Conservation (phyloP, 179 eudicot species). For the Carnegiea gigantea region DNA sequence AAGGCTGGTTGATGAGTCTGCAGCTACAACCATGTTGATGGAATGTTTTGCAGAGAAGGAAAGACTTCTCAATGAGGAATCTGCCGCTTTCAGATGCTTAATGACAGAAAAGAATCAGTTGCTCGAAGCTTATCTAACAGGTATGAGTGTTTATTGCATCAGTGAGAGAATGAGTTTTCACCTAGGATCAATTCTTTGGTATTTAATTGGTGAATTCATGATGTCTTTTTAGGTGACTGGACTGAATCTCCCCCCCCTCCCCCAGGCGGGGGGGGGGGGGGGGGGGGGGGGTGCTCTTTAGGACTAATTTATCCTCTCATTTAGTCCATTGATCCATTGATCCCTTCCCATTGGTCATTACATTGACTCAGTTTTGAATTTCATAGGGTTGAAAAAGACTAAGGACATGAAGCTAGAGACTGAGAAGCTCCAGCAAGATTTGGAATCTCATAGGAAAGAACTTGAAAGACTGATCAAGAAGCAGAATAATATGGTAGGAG, state of each 20-base stretch:
- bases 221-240: too few species aligned
- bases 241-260: too few species aligned
- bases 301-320: too few species aligned
- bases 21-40: slow-evolving; percentile 17
- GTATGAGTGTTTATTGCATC: neutral
- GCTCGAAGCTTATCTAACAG: slow-evolving; percentile 23
- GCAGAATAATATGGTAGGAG: slow-evolving; percentile 9
- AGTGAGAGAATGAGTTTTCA: neutral
- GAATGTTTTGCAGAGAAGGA: slow-evolving; percentile 17
- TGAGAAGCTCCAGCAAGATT: slow-evolving; percentile 21
- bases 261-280: too few species aligned
- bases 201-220: too few species aligned
- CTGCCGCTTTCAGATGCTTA: slow-evolving; percentile 20
- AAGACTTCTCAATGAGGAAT: slow-evolving; percentile 17
- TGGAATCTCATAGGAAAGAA: slow-evolving; percentile 23
- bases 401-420: slow-evolving; percentile 22
- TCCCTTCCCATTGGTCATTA: too few species aligned
- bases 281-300: too few species aligned
- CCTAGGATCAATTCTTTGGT: neutral
- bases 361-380: neutral
- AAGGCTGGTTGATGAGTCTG: slow-evolving; percentile 18
- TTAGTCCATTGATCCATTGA: too few species aligned
- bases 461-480: slow-evolving; percentile 17
- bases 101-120: slow-evolving; percentile 23
- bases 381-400: slow-evolving; percentile 19